Conservation (phyloP, 2,329 filamentous ascomycete genomes). For the Colletotrichum melonis region DNA sequence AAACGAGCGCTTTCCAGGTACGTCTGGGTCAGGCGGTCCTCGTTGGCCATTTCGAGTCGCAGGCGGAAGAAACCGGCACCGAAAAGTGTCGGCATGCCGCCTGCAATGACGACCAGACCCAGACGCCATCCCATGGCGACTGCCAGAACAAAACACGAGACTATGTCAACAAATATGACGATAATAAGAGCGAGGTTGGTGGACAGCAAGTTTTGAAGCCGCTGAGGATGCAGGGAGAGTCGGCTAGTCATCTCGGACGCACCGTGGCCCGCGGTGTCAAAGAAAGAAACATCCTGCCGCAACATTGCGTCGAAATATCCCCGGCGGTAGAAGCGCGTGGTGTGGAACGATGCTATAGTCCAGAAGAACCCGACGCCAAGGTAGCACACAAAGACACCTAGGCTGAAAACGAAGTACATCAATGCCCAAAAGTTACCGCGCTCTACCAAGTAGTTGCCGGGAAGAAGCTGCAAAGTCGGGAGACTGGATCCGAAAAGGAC, state of each 20-base stretch:
- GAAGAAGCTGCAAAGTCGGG: neutral
- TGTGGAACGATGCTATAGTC: neutral
- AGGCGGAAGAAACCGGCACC: constrained; percentile 53
- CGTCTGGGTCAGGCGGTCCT: constrained; percentile 65
- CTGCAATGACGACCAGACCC: constrained; percentile 43
- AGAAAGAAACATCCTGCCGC: constrained; percentile 91
- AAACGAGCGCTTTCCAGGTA: constrained; percentile 73
- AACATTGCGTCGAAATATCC: constrained; percentile 67
- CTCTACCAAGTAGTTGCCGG: neutral
- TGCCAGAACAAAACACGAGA: neutral
- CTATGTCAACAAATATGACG: neutral
- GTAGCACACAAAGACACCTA: neutral
- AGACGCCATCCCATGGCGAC: constrained; percentile 36
- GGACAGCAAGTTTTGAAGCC: neutral
- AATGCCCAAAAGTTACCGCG: neutral
- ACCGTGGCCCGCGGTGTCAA: constrained; percentile 64
- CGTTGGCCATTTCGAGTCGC: constrained; percentile 66
- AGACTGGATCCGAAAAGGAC: neutral
- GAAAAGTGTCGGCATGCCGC: constrained; percentile 44
- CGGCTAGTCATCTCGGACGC: neutral
- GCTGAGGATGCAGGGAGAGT: neutral
- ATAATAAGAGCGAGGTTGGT: neutral
- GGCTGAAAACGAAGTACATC: neutral
- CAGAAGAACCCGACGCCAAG: neutral
- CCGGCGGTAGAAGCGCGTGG: neutral